Base-by-base conservation (phyloP, 768 basidiomycete species). In the Leucosporidium scottii region DNA sequence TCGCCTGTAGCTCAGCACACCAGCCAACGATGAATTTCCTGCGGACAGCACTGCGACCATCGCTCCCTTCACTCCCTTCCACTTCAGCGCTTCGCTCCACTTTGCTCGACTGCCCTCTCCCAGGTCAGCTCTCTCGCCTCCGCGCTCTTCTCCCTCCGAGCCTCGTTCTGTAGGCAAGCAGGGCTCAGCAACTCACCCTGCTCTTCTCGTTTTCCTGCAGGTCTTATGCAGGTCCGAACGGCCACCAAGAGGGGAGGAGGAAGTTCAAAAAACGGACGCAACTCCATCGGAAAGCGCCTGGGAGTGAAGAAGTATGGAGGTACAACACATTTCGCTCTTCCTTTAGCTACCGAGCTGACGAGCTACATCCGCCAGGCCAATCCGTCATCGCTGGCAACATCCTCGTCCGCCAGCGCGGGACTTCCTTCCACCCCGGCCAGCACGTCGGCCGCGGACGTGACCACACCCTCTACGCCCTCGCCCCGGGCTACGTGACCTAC, bases 201-300 rank as follows among this genome's bases (percentile, higher is more conserved):
- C 18, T 21, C 30, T 3, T 34, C 34, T 5, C 34, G 5, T 34
- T 4, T 34, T n/a, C 27, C 1, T 20, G 18, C 66, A 69, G 69
- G 62, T 30, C 47, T 65, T 2, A 48, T 64, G 36, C 84, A 92
- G 53, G 82, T 94, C 59, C 87, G 94, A 76, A 94, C 89, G 18
- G 93, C 96, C 47, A 97, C 96, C 65, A 99, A 99, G 79, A 86
- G 91, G 53, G 94, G 93, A 55, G 94, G 93, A 74, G 96, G 96
- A 50, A 90, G 88, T 12, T 88, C 93, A 4, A 86, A 88, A 78
- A 98, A 98, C 78, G 88, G 92, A 74, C 87, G 94, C 67, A 89
- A 90, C 68, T 93, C 92, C 0, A 87, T 91, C 18, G 96, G 96
- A 71, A 88, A 91, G 79, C 86, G 96, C 28, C 81, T 99, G 36